Evolutionary conservation across 441 rosid genomes (phyloP), one percentile per base, ranked within the genome.

Genomic region (Iberis amara): DNA sequence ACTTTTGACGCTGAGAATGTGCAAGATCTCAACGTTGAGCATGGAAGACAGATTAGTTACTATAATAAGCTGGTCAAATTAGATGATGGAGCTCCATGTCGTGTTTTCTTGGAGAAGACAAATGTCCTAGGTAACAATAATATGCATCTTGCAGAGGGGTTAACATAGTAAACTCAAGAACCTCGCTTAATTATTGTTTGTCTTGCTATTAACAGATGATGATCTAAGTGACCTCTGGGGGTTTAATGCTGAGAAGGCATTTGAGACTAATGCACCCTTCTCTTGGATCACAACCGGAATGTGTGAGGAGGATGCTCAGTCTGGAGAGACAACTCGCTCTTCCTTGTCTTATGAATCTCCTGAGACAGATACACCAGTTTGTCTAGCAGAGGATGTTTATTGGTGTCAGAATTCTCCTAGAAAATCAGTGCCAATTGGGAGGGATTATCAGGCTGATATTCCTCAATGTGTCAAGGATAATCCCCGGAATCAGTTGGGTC

Each of bases 391-490:
- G 21, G 75, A 74, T 55, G 57, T 52, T 23, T 61, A 64, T 58
- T 65, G 80, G 47, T 75, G 69, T 24, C 70, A 50, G 62, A 18
- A 48, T 36, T 70, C 79, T 37, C 86, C 90, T 9, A 57, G 66
- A 39, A 83, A 77, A 62, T 52, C 37, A 26, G 84, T 85, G 42
- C 90, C 81, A 23, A 27, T 82, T 35, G 95, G 95, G 47, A 52
- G 72, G 7, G 62, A 76, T 57, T 70, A 80, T 75, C 95, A 85
- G 57, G 90, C 81, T 44, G 62, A 56, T 50, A 64, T 85, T 50
- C 83, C 88, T 43, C 65, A 64, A 28, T 82, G 80, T 72, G 13
- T 51, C 45, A 70, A 47, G 64, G 59, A 68, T 39, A n/a, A n/a
- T n/a, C n/a, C n/a, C n/a, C n/a, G n/a, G n/a, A n/a, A n/a, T n/a